Evolutionary conservation across 306 rosid species (phyloP).

Genomic region (Begonia masoniana): DNA sequence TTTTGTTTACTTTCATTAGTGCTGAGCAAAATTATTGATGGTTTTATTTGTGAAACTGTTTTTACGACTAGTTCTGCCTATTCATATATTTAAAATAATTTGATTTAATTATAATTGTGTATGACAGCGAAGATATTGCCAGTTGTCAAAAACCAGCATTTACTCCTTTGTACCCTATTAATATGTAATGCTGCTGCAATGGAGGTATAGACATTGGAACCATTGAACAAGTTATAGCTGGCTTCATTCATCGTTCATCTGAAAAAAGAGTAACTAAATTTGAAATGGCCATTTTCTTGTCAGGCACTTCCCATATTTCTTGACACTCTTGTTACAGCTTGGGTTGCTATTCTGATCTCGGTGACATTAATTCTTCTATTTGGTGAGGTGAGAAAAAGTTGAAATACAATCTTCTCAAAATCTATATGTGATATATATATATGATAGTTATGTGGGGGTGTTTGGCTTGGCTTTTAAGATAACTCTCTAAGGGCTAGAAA

Average conservation of each 20-base stretch:
- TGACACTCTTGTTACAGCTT: constrained; percentile 52
- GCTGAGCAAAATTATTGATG: no score
- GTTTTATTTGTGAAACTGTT: no score
- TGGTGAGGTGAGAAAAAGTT: constrained; percentile 59
- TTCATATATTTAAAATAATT: no score
- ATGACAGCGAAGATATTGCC: constrained; percentile 80
- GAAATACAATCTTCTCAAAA: no score
- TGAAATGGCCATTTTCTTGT: constrained; percentile 13
- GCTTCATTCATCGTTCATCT: no score
- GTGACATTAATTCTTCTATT: constrained; percentile 94
- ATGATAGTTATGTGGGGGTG: no score
- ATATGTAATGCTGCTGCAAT: constrained; percentile 92
- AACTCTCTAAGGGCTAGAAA: no score
- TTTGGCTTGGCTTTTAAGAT: no score
- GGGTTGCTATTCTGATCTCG: constrained; percentile 77
- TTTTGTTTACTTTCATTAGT: no score
- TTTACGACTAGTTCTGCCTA: no score
- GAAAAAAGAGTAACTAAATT: constrained; percentile 1
- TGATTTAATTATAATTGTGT: background rate
- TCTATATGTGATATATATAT: no score
- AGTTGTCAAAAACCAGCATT: constrained; percentile 79
- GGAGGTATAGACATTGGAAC: constrained; percentile 46
- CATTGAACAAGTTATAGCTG: no score
- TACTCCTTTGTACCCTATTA: constrained; percentile 70
- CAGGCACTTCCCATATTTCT: constrained; percentile 95